Evolutionary conservation across 2,329 filamentous ascomycete species (phyloP), one percentile per base, ranked within the genome.

Genomic region (Aspergillus tamarii): DNA sequence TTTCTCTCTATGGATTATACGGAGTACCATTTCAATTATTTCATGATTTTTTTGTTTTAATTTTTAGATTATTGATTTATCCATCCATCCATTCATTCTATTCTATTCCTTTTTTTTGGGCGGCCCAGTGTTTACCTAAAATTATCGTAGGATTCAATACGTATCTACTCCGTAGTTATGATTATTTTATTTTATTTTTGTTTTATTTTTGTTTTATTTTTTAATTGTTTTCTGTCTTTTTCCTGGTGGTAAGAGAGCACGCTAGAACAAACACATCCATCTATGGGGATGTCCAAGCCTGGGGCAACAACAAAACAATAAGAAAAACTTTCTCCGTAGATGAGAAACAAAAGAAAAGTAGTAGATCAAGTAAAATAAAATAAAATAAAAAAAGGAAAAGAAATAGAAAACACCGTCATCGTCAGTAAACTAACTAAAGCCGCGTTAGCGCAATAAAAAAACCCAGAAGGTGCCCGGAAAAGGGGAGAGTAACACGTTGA

Each of bases 401-500:
- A 32, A 23, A 19, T 14, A 41, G 39, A 41, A 19, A n/a, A 41
- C 21, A 55, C 41, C 21, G 32, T 55, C 52, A 55, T 55, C 52
- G 52, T 23, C 14, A 23, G 4, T n/a, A 23, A n/a, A 23, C 30
- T 55, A 55, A 55, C 52, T 26, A n/a, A 55, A 55, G 41, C 9
- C 7, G 21, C 34, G 23, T 55, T 55, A 55, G 52, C 52, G 52
- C 23, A 39, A n/a, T n/a, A n/a, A 19, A 55, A 34, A 55, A 55
- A 32, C 21, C 52, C n/a, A 36, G 16, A 36, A 54, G 12, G 12
- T 36, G 52, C n/a, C 32, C 32, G 32, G 52, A 39, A 39, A 55
- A 55, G 52, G 32, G 34, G 32, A 55, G 34, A 34, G 52, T 55
- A 32, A 39, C 52, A 55, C 21, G 52, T 34, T 55, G 52, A 55